Evolutionary conservation across 106 monocot species (phyloP), one percentile per base, ranked within the genome.

Genomic region (Dendrobium catenatum): DNA sequence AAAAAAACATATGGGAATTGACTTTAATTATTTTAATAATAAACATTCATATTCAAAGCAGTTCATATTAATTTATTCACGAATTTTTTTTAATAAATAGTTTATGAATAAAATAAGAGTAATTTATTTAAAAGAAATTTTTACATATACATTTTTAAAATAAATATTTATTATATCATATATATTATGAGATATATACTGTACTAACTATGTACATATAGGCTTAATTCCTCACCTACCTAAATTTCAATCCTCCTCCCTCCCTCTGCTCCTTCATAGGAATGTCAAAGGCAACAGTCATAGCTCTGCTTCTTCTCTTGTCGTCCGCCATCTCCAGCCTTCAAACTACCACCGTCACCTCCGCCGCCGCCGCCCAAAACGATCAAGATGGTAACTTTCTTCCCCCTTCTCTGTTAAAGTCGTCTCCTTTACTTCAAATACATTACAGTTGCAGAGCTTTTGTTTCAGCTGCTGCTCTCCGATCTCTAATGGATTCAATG

Each of bases 391-490:
- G 76, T 42, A 22, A 22, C 20, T 48, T 26, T 48, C 49, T 4
- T 27, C 61, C 4, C 3, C 46, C 22, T 70, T 37, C 37, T 15
- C 31, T 33, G 16, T 37, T 0, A 70, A 16, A 70, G 9, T 76
- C 26, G n/a, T 49, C 27, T 49, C 48, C n/a, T 47, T 47, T 6
- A 41, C 19, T 75, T 43, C 0, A 13, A 75, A 20, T 75, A 6
- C n/a, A 44, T 2, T 44, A 0, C n/a, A 44, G 31, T 44, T 31
- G 29, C 41, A 17, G 43, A 42, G 43, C 1, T 75, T 20, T 24
- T 55, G 24, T 79, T 81, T 78, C 85, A 89, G 89, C 72, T 78
- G 75, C 80, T 31, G 85, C 85, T 31, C 87, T 87, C 48, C 75
- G 73, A 68, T 31, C 81, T 7, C 51, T 90, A 11, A 78, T 81